A percentile compares a stretch with the other conserved stretches of the same genome.
phyloP scores from a whole-genome alignment of 2,329 filamentous ascomycete genomes.

The Aspergillus ruber region DNA sequence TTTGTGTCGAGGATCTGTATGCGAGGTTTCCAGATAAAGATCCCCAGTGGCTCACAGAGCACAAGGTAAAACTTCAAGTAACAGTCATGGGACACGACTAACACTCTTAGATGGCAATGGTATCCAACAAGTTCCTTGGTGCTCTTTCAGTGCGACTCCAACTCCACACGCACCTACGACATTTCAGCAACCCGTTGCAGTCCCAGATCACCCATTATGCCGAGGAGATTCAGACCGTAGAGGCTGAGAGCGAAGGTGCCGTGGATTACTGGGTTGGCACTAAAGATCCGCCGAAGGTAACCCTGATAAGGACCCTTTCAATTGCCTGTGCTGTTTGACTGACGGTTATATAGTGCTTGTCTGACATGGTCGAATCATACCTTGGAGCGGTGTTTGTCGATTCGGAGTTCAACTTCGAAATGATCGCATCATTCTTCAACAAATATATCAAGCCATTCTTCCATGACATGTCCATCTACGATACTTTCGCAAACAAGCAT shows the following conservation, averaged over 20 bases:
- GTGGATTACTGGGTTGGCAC: constrained; percentile 40
- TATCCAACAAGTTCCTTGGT: constrained; percentile 88
- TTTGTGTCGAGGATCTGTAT: constrained; percentile 76
- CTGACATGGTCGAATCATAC: constrained; percentile 84
- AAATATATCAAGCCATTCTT: constrained; percentile 70
- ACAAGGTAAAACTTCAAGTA: constrained; percentile 53
- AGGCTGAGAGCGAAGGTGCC: constrained; percentile 23
- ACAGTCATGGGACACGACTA: constrained; percentile 1
- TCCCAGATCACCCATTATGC: constrained; percentile 46
- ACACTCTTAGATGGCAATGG: constrained; percentile 75
- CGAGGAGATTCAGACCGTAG: constrained; percentile 30
- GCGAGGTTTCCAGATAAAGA: constrained; percentile 68
- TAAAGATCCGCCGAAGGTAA: constrained; percentile 39
- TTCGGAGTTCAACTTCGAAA: constrained; percentile 66
- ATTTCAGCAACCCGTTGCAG: constrained; percentile 31
- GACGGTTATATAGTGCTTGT: constrained; percentile 49
- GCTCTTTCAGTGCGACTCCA: constrained; percentile 71
- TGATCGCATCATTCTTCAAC: constrained; percentile 73
- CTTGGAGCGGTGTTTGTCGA: constrained; percentile 90
- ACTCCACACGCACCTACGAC: constrained; percentile 66
- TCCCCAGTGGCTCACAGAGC: constrained; percentile 94
- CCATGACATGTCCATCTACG: constrained; percentile 77
- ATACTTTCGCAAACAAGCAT: constrained; percentile 79
- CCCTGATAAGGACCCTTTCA: background rate
- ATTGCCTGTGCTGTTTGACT: background rate